phyloP scores from a whole-genome alignment of 352 stramenopile species.

The Aphanomyces euteiches region DNA sequence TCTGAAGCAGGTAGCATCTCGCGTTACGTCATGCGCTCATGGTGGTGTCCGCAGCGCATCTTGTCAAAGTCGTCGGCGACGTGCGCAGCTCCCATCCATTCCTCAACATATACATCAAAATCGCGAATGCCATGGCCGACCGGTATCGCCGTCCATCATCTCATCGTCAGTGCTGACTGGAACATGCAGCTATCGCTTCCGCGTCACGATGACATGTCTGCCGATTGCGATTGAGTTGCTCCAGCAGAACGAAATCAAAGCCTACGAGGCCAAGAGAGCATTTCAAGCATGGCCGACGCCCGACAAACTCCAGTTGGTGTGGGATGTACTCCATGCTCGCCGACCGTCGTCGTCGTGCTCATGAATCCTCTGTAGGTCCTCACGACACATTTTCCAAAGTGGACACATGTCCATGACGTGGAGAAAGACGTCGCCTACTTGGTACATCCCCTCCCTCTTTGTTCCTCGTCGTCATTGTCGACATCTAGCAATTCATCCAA shows the following conservation, averaged over 20 bases:
- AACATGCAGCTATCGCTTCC: constrained; percentile 38
- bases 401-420: constrained; percentile 47
- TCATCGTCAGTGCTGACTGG: neutral
- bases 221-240: constrained; percentile 44
- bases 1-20: constrained; percentile 37
- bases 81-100: constrained; percentile 55
- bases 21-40: neutral
- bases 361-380: neutral
- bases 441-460: constrained; percentile 39
- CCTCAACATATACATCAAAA: constrained; percentile 62
- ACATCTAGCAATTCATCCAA: constrained; percentile 58
- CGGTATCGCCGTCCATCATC: constrained; percentile 19
- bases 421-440: constrained; percentile 31
- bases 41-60: neutral
- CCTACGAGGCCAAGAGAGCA: constrained; percentile 26
- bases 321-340: constrained; percentile 15
- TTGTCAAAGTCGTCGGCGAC: constrained; percentile 67
- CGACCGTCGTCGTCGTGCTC: constrained; percentile 13
- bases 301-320: constrained; percentile 25
- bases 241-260: constrained; percentile 31
- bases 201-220: constrained; percentile 45
- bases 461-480: constrained; percentile 43
- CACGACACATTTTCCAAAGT: constrained; percentile 42
- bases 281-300: constrained; percentile 7
- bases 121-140: constrained; percentile 42